Conservation (phyloP, 768 basidiomycete species). For the Rubroboletus satanas region DNA sequence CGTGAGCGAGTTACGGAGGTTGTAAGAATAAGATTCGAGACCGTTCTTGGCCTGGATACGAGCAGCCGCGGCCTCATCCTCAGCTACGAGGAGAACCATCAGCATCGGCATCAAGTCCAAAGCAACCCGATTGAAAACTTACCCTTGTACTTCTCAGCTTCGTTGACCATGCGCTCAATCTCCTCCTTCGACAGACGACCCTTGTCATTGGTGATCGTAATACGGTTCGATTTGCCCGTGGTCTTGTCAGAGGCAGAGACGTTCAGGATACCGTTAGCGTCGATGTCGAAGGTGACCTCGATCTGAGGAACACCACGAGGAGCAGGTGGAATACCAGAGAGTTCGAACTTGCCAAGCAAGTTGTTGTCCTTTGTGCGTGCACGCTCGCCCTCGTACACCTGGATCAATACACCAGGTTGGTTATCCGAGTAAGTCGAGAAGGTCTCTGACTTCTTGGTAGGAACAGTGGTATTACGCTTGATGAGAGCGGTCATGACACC, state of each 20-base stretch:
- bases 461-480: constrained; percentile 98
- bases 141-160: constrained; percentile 92
- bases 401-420: constrained; percentile 97
- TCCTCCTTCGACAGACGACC: constrained; percentile 96
- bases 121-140: constrained; percentile 19
- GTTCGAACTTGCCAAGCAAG: constrained; percentile 96
- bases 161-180: constrained; percentile 94
- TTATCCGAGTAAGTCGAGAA: constrained; percentile 99
- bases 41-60: constrained; percentile 87
- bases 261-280: constrained; percentile 94
- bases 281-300: constrained; percentile 97
- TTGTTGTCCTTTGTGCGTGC: constrained; percentile 99
- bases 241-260: constrained; percentile 96
- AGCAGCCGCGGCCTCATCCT: constrained; percentile 82
- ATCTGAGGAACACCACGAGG: constrained; percentile 98
- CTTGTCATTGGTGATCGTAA: constrained; percentile 96
- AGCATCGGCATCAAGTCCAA: constrained; percentile 9
- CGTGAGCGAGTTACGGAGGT: constrained; percentile 83
- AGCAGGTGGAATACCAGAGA: constrained; percentile 92
- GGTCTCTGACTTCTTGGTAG: constrained; percentile 97
- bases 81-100: constrained; percentile 41
- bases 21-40: constrained; percentile 93
- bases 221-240: constrained; percentile 92
- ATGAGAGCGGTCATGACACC: constrained; percentile 99
- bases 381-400: constrained; percentile 98